A percentile compares a stretch with the other conserved stretches of the same genome.
Conservation (phyloP, 129 eudicot genomes). For the Glebionis coronaria region DNA sequence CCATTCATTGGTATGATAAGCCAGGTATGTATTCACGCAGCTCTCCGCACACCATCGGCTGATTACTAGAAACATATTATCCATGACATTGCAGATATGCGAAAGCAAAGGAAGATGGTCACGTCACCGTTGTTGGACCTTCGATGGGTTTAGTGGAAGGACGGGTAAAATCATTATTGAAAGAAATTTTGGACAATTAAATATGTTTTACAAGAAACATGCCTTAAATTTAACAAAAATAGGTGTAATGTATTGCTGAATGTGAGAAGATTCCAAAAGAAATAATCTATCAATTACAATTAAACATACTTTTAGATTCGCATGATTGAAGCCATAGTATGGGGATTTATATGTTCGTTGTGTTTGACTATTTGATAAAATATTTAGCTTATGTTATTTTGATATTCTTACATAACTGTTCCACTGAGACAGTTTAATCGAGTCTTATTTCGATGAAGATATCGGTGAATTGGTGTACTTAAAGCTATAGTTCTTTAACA, state of each 20-base stretch:
- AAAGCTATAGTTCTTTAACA: too few relatives aligned
- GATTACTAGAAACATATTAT: conserved; percentile 3
- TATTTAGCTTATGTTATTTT: too few relatives aligned
- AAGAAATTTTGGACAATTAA: conserved; percentile 26
- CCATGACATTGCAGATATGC: conserved; percentile 58
- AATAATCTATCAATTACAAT: neutral
- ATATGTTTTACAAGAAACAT: neutral
- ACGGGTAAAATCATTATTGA: conserved; percentile 54
- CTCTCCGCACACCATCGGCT: neutral
- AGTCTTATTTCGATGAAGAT: too few relatives aligned
- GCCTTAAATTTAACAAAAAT: neutral
- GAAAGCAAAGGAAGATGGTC: conserved; percentile 95
- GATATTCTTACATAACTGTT: too few relatives aligned
- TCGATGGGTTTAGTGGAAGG: conserved; percentile 74
- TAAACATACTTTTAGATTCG: neutral
- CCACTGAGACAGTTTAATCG: too few relatives aligned
- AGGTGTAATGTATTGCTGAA: neutral
- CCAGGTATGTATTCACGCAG: conserved; percentile 60
- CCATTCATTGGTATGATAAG: conserved; percentile 94
- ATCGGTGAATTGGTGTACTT: too few relatives aligned
- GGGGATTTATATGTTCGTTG: too few relatives aligned
- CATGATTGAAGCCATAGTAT: neutral
- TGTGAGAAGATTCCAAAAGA: neutral
- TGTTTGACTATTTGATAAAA: too few relatives aligned
- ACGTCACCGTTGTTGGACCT: conserved; percentile 78